Percentiles rank a stretch among this genome's conserved stretches.
These are phyloP conservation scores for Mycena rebaudengoi DNA, from an alignment of 768 basidiomycete species.

Conservation along the genomic window DNA sequence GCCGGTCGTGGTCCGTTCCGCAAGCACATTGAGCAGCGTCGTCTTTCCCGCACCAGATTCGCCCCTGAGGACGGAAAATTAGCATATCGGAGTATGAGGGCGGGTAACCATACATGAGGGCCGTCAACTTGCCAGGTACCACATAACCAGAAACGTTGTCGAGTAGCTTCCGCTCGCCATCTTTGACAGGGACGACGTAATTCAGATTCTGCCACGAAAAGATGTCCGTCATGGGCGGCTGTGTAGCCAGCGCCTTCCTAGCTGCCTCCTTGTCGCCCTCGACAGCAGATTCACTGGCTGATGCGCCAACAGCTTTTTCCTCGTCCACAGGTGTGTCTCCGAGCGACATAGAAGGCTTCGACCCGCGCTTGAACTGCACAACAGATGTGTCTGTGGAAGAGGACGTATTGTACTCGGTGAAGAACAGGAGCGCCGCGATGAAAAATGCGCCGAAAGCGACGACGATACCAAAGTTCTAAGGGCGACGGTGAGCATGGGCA, in stretches of 20 bases:
- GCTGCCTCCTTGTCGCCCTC: slow-evolving; percentile 9
- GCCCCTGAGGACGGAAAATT: slow-evolving; percentile 54
- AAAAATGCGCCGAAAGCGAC: slow-evolving; percentile 70
- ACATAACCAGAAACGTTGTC: slow-evolving; percentile 84
- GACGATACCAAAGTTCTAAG: slow-evolving; percentile 75
- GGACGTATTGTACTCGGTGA: slow-evolving; percentile 64
- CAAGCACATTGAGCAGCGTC: slow-evolving; percentile 65
- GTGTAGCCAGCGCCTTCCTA: slow-evolving; percentile 37
- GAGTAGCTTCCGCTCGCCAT: slow-evolving; percentile 60
- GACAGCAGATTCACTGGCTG: neutral
- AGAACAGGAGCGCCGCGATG: slow-evolving; percentile 58
- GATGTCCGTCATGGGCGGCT: slow-evolving; percentile 57
- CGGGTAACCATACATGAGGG: slow-evolving; percentile 76
- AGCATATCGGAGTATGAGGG: slow-evolving; percentile 47
- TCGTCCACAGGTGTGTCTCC: slow-evolving; percentile 39
- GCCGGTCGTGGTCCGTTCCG: slow-evolving; percentile 56
- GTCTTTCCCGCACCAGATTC: slow-evolving; percentile 59
- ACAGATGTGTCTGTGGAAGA: slow-evolving; percentile 48
- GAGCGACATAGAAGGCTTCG: slow-evolving; percentile 33
- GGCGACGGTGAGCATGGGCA: neutral
- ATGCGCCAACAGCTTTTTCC: neutral
- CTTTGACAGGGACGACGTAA: slow-evolving; percentile 68
- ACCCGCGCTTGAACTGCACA: slow-evolving; percentile 73
- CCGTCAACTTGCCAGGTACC: slow-evolving; percentile 81
- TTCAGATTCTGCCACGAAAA: slow-evolving; percentile 84